Conservation (phyloP, 2,329 filamentous ascomycete genomes). For the Colletotrichum chlorophyti region DNA sequence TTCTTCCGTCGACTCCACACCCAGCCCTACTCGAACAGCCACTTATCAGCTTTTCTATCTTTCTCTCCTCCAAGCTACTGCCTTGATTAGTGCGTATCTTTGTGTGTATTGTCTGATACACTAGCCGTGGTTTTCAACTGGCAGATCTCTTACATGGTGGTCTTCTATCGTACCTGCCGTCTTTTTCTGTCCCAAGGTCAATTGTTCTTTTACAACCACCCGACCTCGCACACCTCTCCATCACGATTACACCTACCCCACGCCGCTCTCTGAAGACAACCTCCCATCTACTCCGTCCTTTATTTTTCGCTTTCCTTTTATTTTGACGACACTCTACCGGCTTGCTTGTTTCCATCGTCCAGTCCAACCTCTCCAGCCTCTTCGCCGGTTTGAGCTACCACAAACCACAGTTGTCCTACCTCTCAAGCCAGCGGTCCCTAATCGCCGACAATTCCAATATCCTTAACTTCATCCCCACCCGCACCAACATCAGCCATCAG, state of each 20-base stretch:
- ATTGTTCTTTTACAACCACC: too few species aligned
- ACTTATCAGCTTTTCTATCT: background rate
- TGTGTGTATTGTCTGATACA: constrained; percentile 11
- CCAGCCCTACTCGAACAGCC: background rate
- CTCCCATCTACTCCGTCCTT: background rate
- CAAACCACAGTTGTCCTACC: constrained; percentile 14
- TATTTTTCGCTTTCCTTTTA: background rate
- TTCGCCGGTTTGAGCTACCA: background rate
- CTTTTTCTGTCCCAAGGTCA: background rate
- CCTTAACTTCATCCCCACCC: constrained; percentile 18
- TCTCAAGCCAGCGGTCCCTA: constrained; percentile 7
- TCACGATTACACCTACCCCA: background rate
- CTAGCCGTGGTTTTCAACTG: constrained; percentile 8
- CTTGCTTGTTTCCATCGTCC: constrained; percentile 5
- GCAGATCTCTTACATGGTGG: background rate
- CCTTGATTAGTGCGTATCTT: background rate
- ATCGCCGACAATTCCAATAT: constrained; percentile 9
- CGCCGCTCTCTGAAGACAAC: background rate
- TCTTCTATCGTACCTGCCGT: background rate
- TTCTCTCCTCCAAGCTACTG: background rate
- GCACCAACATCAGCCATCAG: background rate
- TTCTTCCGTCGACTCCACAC: background rate
- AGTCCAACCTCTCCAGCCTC: constrained; percentile 2
- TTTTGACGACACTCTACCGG: background rate
- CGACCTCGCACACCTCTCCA: too few species aligned